Base-by-base conservation (phyloP, 768 basidiomycete genomes). In the Omphalotus guepiniiformis region DNA sequence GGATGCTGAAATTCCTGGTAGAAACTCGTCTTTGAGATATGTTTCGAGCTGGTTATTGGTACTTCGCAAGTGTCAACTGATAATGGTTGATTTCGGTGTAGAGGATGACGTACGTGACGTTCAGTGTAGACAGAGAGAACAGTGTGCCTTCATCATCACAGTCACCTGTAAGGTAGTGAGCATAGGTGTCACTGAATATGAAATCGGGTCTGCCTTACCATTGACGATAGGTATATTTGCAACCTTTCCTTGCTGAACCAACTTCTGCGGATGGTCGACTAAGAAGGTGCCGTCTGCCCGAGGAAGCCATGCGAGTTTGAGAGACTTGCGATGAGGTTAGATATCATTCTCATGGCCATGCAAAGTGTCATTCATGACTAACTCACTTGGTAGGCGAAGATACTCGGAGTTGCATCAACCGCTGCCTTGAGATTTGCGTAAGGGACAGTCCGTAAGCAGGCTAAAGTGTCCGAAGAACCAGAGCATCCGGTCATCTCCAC, bases 131-230 rank as follows among this genome's bases (percentile, higher is more conserved):
- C 6, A 75, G 52, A 2, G 75, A 65, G 54, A 78, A 78, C 0
- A 74, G 22, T 0, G 80, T 79, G 5, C 80, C 82, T 56, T 84
- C 82, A 45, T 83, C 82, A 41, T 82, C 78, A 50, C 69, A 71
- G 50, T 78, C 71, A 15, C 77, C 77, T 70, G 42, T 27, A 6
- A 32, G 11, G 27, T 16, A 27, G 11, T 27, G 27, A 34, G 28
- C 27, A 21, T 50, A 35, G 47, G 3, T 36, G 7, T 23, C 32
- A 34, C 35, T 25, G 15, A 35, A 28, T 27, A 28, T 0, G 3
- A 23, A n/a, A 4, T 4, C 22, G 38, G 32, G 18, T 42, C 9
- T 12, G 13, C 27, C 39, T 25, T 38, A 67, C 76, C 77, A 1
- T 63, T 75, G 22, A 82, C 60, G 51, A 79, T 67, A 0, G 77